Evolutionary conservation across 2,329 filamentous ascomycete species (phyloP), one percentile per base, ranked within the genome.

Genomic region (Verticillium nubilum): DNA sequence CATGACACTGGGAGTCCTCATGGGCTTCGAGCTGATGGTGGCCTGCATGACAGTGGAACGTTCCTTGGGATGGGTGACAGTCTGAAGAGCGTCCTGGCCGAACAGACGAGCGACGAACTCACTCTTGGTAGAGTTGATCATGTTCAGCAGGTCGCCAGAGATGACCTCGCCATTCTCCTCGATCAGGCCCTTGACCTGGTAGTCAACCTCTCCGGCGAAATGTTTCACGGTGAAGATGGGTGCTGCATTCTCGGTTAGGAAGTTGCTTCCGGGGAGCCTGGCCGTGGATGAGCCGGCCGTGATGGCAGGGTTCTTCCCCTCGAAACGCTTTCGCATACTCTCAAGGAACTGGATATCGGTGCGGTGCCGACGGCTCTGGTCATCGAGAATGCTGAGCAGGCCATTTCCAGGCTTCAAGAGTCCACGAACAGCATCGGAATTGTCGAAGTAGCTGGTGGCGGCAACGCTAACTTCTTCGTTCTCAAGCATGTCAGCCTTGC

Each of bases 81-180:
- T 97, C 71, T 96, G 91, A 47, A 99, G 77, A 12, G 91, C 94
- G 69, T 97, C 93, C 73, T 98, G 95, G n/a, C 93, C 94, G 67
- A 99, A 98, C 1, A 99, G 85, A 56, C 93, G 90, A 31, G 88
- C 81, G 17, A 99, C 87, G 67, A 99, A 99, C 47, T 91, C 85
- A 71, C 90, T 97, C 75, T 91, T 93, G 60, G 92, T 94, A 4
- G 87, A 87, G 68, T 89, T 91, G 75, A 99, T 89, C 67, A 99
- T 83, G 74, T 96, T 97, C 82, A 99, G 92, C 67, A 99, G 79
- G 73, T 99, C 95, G 27, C 92, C 94, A 4, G 93, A 97, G 63
- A 99, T 95, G 63, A 97, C 86, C 72, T 99, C 95, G 58, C 93
- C 92, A 65, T 99, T 99, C 75, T 97, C 93, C 73, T 99, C 95